A percentile compares a stretch with the other conserved stretches of the same genome.
phyloP scores from a whole-genome alignment of 495 filamentous ascomycete species.

The Penicillium diatomitis region DNA sequence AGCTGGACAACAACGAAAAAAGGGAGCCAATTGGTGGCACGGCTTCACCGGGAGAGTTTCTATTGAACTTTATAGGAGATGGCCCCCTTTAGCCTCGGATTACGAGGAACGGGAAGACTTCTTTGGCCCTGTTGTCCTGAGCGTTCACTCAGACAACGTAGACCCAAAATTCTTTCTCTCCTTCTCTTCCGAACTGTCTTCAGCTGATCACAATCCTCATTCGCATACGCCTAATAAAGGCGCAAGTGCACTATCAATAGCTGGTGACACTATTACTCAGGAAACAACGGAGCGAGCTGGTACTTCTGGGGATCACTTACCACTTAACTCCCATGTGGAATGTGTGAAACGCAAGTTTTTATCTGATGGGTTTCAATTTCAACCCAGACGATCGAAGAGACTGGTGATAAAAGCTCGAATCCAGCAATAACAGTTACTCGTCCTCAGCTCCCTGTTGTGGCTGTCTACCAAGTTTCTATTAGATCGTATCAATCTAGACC shows the following conservation, averaged over 20 bases:
- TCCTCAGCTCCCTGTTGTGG: no score
- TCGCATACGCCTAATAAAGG: slow-evolving; percentile 1
- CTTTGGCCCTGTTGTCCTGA: slow-evolving; percentile 2
- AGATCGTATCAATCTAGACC: no score
- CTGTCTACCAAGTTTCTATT: no score
- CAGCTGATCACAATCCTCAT: slow-evolving; percentile 3
- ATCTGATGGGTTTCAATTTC: neutral
- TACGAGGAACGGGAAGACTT: slow-evolving; percentile 5
- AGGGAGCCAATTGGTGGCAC: slow-evolving; percentile 3
- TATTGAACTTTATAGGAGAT: slow-evolving; percentile 6
- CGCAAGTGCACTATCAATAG: neutral
- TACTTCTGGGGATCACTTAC: slow-evolving; percentile 1
- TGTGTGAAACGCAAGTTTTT: slow-evolving; percentile 1
- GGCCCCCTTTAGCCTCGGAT: slow-evolving; percentile 3
- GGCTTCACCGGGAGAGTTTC: slow-evolving; percentile 1
- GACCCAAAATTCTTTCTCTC: slow-evolving; percentile 6
- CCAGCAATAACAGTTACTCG: neutral
- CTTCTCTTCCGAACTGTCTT: slow-evolving; percentile 6
- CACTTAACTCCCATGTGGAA: neutral
- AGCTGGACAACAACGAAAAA: neutral
- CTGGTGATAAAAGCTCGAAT: slow-evolving; percentile 1
- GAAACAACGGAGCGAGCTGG: neutral
- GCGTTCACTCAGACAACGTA: neutral
- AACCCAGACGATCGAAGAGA: slow-evolving; percentile 5
- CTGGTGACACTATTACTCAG: slow-evolving; percentile 3